phyloP scores from a whole-genome alignment of 345 rosid genomes.

The Gossypium stocksii region DNA sequence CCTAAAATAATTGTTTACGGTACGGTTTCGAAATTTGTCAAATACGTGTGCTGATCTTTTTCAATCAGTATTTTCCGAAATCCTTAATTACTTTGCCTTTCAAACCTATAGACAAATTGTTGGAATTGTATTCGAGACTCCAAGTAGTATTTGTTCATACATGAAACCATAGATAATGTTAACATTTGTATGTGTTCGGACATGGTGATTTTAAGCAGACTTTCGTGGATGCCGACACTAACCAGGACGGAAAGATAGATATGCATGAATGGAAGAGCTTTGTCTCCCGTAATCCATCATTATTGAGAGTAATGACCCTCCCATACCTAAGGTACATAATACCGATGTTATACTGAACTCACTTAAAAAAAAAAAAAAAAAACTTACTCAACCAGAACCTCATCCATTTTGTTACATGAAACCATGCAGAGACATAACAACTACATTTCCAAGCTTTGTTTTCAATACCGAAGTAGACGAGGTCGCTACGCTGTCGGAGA shows the following conservation, averaged over 20 bases:
- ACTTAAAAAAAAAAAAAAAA: background rate
- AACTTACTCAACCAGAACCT: background rate
- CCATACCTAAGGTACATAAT: conserved; percentile 71
- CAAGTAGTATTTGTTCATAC: too few species aligned
- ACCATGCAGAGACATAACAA: conserved; percentile 77
- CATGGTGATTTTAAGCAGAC: conserved; percentile 45
- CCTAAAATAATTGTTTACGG: background rate
- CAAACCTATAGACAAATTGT: too few species aligned
- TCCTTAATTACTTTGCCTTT: too few species aligned
- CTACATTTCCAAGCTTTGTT: conserved; percentile 92
- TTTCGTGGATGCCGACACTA: conserved; percentile 79
- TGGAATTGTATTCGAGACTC: too few species aligned
- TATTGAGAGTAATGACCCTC: conserved; percentile 88
- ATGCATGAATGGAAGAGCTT: conserved; percentile 76
- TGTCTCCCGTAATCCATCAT: conserved; percentile 77
- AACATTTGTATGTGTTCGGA: background rate
- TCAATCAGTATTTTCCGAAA: background rate
- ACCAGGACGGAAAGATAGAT: conserved; percentile 89
- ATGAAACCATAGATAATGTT: background rate
- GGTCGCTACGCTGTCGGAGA: conserved; percentile 44
- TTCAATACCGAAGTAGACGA: conserved; percentile 91
- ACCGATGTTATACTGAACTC: background rate
- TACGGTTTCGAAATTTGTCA: background rate
- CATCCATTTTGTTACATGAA: background rate
- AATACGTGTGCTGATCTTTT: background rate